Evolutionary conservation across 805 yeast species (phyloP), one percentile per base, ranked within the genome.

Genomic region (Teunomyces funiuensis): DNA sequence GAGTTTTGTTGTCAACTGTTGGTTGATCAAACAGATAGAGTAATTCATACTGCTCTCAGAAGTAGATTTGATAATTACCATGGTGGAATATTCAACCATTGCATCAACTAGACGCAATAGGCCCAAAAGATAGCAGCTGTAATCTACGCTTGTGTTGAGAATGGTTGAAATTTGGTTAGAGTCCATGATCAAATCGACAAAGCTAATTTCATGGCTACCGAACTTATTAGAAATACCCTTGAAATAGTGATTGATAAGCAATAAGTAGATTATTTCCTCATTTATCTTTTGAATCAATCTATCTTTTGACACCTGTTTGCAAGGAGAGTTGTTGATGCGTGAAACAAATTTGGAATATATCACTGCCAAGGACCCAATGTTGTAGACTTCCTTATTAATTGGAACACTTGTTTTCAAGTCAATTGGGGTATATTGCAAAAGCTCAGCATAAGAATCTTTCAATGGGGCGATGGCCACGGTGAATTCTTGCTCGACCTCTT

Each of bases 61-160:
- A 4, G 60, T 51, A 10, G 50, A 43, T 28, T 45, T 48, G 27
- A 61, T 60, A 26, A 58, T 53, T 6, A 52, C 36, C 33, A 47
- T 53, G 17, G 57, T 53, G 20, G 65, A 53, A 29, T 54, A 61
- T 18, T 57, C 62, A 11, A 55, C 60, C 13, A 60, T 47, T 9
- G 39, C 31, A 9, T 60, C 65, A 10, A 51, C 47, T 16, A 55
- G 39, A 16, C 50, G 44, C 42, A 62, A 50, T 28, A 58, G 42
- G 7, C 56, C 51, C 22, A 57, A 33, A 17, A 57, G 42, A 43
- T 59, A 61, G 42, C 46, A 46, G 15, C 46, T 46, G 45, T 56
- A 58, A 39, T 56, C 56, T 5, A 54, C 25, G 18, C 40, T 39
- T 8, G 39, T 41, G 16, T 45, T 46, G 30, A 45, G 37, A 4